Conservation (phyloP, 2,329 filamentous ascomycete genomes). For the Magnaporthiopsis incrustans region DNA sequence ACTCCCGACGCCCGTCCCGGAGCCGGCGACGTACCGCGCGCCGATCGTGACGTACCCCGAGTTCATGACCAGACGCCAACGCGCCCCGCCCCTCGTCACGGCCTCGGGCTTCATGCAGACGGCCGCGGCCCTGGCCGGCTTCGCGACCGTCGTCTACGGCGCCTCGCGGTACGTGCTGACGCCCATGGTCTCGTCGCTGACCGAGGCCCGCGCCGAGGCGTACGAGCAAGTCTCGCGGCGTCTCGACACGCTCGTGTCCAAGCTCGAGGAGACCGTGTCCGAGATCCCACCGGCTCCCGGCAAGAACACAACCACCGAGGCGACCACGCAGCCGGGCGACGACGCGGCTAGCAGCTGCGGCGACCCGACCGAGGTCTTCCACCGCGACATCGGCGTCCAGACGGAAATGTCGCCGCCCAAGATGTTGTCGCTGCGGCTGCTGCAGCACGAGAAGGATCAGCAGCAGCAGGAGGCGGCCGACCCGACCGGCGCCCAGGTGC, state of each 20-base stretch:
- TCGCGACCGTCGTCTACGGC: conserved; percentile 61
- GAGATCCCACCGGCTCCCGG: conserved; percentile 33
- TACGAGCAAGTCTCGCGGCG: conserved; percentile 38
- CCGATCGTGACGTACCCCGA: conserved; percentile 65
- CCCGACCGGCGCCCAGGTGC: conserved; percentile 24
- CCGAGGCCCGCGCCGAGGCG: conserved; percentile 44
- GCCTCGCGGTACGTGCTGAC: conserved; percentile 60
- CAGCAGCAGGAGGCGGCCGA: not conserved
- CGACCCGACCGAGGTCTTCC: conserved; percentile 71
- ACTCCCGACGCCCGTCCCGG: conserved; percentile 10
- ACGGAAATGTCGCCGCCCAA: conserved; percentile 48
- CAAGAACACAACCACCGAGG: conserved; percentile 13
- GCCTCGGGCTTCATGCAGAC: conserved; percentile 49
- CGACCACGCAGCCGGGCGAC: conserved; percentile 13
- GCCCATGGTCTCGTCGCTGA: conserved; percentile 49
- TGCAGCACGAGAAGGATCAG: too few relatives aligned
- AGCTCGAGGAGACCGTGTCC: conserved; percentile 51
- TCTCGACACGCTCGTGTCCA: conserved; percentile 37
- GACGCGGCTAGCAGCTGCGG: conserved; percentile 41
- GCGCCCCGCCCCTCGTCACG: conserved; percentile 55
- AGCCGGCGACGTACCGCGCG: conserved; percentile 32
- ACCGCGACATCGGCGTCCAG: conserved; percentile 73
- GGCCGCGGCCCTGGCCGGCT: conserved; percentile 47
- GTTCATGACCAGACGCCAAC: conserved; percentile 50
- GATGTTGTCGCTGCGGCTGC: conserved; percentile 27